Conservation (phyloP, 345 rosid species). For the Theobroma cacao region DNA sequence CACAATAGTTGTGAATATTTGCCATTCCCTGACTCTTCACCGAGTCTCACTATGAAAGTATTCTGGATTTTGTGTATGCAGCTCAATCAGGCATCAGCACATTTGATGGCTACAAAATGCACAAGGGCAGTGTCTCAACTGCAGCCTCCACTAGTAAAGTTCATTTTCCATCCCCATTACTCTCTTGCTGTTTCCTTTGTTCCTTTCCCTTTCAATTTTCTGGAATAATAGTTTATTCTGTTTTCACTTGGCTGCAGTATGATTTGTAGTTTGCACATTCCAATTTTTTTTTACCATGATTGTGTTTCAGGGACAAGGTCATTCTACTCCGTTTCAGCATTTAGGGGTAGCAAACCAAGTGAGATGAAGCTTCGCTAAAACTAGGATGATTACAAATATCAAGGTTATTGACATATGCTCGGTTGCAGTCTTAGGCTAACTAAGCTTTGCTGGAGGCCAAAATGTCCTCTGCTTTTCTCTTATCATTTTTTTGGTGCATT, state of each 20-base stretch:
- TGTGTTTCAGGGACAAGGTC: slow-evolving; percentile 55
- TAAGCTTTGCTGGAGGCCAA: not conserved
- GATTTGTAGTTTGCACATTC: slow-evolving; percentile 7
- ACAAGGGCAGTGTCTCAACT: slow-evolving; percentile 29
- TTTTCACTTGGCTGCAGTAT: not conserved
- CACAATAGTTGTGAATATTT: not conserved
- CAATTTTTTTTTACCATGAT: not conserved
- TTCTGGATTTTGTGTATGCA: slow-evolving; percentile 24
- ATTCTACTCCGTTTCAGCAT: slow-evolving; percentile 73
- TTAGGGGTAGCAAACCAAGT: slow-evolving; percentile 57
- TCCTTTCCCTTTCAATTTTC: not conserved
- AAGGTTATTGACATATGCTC: not conserved
- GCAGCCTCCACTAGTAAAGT: slow-evolving; percentile 48
- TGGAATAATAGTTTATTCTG: not conserved
- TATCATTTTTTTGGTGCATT: not conserved
- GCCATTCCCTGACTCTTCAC: not conserved
- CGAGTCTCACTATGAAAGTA: not conserved
- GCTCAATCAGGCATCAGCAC: slow-evolving; percentile 31
- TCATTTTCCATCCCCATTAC: slow-evolving; percentile 8
- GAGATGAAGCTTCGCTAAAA: slow-evolving; percentile 42
- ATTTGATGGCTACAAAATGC: slow-evolving; percentile 29
- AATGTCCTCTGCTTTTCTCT: not conserved
- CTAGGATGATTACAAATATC: not conserved
- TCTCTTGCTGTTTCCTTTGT: not conserved
- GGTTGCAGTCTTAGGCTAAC: not conserved